A percentile compares a stretch with the other conserved stretches of the same genome.
These are phyloP conservation scores for Lepidium sativum DNA, from an alignment of 345 rosid species.

Conservation along the genomic window DNA sequence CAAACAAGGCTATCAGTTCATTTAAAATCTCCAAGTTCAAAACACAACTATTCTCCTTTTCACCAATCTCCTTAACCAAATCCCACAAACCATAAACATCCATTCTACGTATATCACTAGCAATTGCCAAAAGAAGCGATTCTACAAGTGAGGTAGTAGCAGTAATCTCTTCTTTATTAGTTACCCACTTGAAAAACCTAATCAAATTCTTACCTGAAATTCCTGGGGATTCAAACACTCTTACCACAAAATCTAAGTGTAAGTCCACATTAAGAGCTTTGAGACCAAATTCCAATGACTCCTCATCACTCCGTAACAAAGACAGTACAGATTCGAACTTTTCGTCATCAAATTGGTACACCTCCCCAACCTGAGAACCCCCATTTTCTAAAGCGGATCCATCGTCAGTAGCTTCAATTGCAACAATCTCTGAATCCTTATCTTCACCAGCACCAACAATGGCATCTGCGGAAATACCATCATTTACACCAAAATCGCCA, in stretches of 20 bases:
- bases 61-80: constrained; percentile 51
- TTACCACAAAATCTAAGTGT: constrained; percentile 40
- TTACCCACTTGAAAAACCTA: constrained; percentile 55
- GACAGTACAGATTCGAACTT: constrained; percentile 52
- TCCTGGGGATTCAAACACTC: constrained; percentile 48
- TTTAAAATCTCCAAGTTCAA: constrained; percentile 49
- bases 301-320: constrained; percentile 59
- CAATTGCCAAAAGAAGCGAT: constrained; percentile 41
- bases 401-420: constrained; percentile 2
- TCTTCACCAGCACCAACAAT: constrained; percentile 8
- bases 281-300: constrained; percentile 47
- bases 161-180: constrained; percentile 24
- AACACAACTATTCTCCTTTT: constrained; percentile 16
- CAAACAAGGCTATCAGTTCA: constrained; percentile 53
- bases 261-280: constrained; percentile 35
- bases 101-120: constrained; percentile 34
- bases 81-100: constrained; percentile 67
- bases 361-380: constrained; percentile 22
- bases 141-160: constrained; percentile 33
- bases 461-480: not conserved
- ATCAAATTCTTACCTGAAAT: constrained; percentile 51
- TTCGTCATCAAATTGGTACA: constrained; percentile 37
- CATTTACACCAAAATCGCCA: constrained; percentile 19
- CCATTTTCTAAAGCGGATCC: constrained; percentile 8
- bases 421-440: constrained; percentile 2